Conservation (phyloP, 306 rosid genomes). For the Pyrus pyrifolia region DNA sequence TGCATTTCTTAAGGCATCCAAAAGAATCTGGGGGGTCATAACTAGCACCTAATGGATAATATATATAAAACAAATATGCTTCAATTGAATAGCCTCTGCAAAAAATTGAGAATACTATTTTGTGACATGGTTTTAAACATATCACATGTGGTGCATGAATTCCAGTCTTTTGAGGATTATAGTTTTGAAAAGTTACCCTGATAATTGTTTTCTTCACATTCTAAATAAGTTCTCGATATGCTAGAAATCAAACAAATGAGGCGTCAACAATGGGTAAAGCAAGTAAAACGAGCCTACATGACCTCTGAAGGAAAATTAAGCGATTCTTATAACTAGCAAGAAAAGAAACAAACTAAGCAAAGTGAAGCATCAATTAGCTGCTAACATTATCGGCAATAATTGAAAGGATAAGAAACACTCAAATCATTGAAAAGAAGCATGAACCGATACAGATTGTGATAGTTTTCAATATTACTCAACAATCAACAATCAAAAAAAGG, state of each 20-base stretch:
- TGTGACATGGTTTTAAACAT: neutral
- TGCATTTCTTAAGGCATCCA: slow-evolving; percentile 79
- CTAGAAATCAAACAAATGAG: neutral
- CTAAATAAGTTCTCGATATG: neutral
- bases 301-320: neutral
- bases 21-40: slow-evolving; percentile 92
- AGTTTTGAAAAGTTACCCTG: neutral
- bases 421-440: neutral
- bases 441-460: neutral
- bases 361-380: neutral
- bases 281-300: neutral
- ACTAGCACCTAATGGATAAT: slow-evolving; percentile 57
- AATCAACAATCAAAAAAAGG: neutral
- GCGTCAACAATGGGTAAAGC: neutral
- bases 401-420: neutral
- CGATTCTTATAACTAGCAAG: neutral
- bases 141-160: neutral
- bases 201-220: neutral
- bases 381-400: neutral
- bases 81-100: neutral
- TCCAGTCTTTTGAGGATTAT: neutral
- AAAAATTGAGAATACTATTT: neutral
- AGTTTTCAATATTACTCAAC: neutral
- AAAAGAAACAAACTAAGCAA: neutral
- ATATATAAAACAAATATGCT: neutral